A percentile compares a stretch with the other conserved stretches of the same genome.
Conservation (phyloP, 2,329 filamentous ascomycete species). For the Cordyceps tenuipes region DNA sequence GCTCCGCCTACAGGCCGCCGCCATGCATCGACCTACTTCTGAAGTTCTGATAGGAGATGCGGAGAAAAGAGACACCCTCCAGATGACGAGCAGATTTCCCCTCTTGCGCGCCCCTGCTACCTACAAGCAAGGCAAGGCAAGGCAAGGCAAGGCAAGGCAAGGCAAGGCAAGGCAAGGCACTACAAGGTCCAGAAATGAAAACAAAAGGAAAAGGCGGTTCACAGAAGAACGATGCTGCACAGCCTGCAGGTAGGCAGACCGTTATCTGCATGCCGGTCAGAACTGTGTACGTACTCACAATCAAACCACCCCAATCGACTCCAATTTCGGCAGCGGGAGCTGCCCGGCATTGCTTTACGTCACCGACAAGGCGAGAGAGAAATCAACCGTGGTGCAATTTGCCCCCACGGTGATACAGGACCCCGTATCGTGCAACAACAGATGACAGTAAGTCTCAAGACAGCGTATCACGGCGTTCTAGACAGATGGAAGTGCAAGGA, state of each 20-base stretch:
- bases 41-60: neutral
- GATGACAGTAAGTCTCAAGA: neutral
- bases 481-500: neutral
- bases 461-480: neutral
- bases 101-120: too few relatives aligned
- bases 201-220: neutral
- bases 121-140: too few relatives aligned
- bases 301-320: neutral
- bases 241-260: neutral
- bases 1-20: neutral
- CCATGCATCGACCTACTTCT: neutral
- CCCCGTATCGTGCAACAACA: neutral
- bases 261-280: neutral
- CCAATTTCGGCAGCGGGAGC: neutral
- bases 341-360: neutral
- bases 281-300: neutral
- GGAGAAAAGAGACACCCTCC: constrained; percentile 2
- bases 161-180: too few relatives aligned
- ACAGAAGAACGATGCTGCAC: constrained; percentile 1
- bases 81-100: neutral
- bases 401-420: neutral
- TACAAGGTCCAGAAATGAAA: neutral
- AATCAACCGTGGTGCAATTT: neutral
- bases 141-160: too few relatives aligned
- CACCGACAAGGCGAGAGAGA: neutral